Percentiles rank a stretch among this genome's conserved stretches.
These are phyloP conservation scores for Leccinum obscurum DNA, from an alignment of 768 basidiomycete genomes.

Conservation along the genomic window DNA sequence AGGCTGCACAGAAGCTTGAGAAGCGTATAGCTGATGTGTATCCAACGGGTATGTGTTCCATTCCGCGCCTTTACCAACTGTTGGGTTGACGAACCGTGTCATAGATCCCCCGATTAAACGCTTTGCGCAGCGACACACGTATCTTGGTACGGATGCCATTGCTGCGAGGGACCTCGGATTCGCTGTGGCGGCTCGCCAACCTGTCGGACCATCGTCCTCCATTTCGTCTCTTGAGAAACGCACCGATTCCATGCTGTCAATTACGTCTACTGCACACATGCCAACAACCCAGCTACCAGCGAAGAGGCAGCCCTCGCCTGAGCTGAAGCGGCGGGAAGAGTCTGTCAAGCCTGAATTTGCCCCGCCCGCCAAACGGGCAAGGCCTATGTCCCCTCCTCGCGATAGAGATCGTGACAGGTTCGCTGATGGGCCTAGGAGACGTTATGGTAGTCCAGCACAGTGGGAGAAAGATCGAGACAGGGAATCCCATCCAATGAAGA, in stretches of 20 bases:
- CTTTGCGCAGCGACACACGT: conserved; percentile 78
- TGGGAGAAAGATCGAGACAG: conserved; percentile 50
- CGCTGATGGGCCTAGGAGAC: conserved; percentile 37
- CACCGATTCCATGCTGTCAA: conserved; percentile 37
- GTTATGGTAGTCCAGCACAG: conserved; percentile 39
- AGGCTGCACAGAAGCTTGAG: conserved; percentile 86
- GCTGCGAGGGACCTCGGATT: conserved; percentile 88
- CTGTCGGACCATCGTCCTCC: conserved; percentile 18
- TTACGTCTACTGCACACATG: conserved; percentile 30
- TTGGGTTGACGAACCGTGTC: background rate
- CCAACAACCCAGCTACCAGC: conserved; percentile 22
- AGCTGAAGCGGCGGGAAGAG: conserved; percentile 45
- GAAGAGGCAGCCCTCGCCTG: conserved; percentile 36
- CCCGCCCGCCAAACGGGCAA: conserved; percentile 44
- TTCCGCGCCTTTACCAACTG: background rate
- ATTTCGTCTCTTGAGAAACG: conserved; percentile 33
- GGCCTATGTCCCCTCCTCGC: conserved; percentile 48
- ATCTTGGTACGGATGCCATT: conserved; percentile 82
- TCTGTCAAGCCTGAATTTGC: conserved; percentile 38
- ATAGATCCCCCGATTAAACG: conserved; percentile 88
- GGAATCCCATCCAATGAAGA: conserved; percentile 39
- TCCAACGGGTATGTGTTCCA: conserved; percentile 61
- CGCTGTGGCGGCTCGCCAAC: conserved; percentile 44
- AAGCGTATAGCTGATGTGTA: conserved; percentile 86
- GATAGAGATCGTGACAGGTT: conserved; percentile 51